Base-by-base conservation (phyloP, 257 asterid species). In the Craterostigma plantagineum region DNA sequence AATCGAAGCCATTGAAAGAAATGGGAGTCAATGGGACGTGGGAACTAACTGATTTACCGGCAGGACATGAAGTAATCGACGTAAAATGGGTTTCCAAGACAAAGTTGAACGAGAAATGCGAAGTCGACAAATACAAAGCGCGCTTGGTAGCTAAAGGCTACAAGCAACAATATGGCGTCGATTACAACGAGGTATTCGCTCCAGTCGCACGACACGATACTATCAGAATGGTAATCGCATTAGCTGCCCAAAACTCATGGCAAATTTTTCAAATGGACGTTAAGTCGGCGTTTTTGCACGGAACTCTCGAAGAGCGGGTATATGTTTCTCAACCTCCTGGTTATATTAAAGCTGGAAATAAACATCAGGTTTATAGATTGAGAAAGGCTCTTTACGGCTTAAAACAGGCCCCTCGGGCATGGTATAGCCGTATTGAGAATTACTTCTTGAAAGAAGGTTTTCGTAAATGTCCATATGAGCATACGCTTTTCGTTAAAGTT, bases 31-130 rank as follows among this genome's bases (percentile, higher is more conserved):
- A 48, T 17, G 8, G 34, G 7, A 46, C 51, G 0, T 46, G 51
- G 39, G 10, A 7, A 1, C n/a, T 48, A 7, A 11, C 3, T 10
- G 45, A 49, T 0, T 23, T 49, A 12, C 37, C 54, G 2, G 4
- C 9, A 4, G 38, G 54, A 1, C 50, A 37, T 4, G 38, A 49
- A 18, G 18, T 0, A 16, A 49, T 37, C 8, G 54, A 14, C 12
- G 54, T 49, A 0, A 49, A 37, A 12, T 49, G 45, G 54, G 10
- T 38, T 0, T 49, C 9, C 37, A 49, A 49, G 44, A 49, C 53
- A 12, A 49, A 49, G 13, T 18, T 16, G 36, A 49, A 49, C 4
- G 51, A 17, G 18, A 27, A 49, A 9, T 44, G 54, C 0, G 44
- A 38, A 12, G 13, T 49, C 11, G 45, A 49, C 5, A 49, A 37